Percentiles rank a stretch among this genome's conserved stretches.
These are phyloP conservation scores for Hymenoscyphus fructigenus DNA, from an alignment of 2,329 filamentous ascomycete species.

Conservation along the genomic window DNA sequence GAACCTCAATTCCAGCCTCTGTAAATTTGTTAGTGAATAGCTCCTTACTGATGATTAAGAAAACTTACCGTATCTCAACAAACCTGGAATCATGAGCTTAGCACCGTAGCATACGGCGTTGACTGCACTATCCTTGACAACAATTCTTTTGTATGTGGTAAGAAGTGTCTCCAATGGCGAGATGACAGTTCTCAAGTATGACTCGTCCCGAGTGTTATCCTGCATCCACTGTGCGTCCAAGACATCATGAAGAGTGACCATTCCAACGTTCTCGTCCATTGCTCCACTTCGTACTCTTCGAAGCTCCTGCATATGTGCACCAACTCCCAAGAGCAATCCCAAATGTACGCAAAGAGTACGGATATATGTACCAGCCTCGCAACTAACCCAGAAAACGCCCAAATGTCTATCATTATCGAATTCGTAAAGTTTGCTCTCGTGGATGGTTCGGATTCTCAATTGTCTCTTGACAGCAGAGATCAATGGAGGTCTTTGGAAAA, in stretches of 20 bases:
- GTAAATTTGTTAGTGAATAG: slow-evolving; percentile 34
- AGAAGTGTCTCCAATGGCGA: slow-evolving; percentile 89
- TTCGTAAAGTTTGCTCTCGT: slow-evolving; percentile 94
- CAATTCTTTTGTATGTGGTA: slow-evolving; percentile 90
- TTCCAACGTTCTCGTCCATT: slow-evolving; percentile 85
- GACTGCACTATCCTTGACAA: slow-evolving; percentile 95
- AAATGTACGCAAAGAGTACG: slow-evolving; percentile 96
- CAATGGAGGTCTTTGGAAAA: slow-evolving; percentile 94
- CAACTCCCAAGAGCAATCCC: slow-evolving; percentile 72
- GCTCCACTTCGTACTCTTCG: slow-evolving; percentile 90
- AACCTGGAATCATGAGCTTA: slow-evolving; percentile 97
- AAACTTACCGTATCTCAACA: slow-evolving; percentile 79
- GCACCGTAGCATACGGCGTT: slow-evolving; percentile 98
- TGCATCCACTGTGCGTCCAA: slow-evolving; percentile 94
- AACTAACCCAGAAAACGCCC: slow-evolving; percentile 98
- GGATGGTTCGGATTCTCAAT: slow-evolving; percentile 95
- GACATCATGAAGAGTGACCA: slow-evolving; percentile 94
- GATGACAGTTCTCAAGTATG: slow-evolving; percentile 88
- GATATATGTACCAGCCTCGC: slow-evolving; percentile 98
- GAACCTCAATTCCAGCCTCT: slow-evolving; percentile 88
- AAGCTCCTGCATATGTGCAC: slow-evolving; percentile 98
- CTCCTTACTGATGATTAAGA: slow-evolving; percentile 3
- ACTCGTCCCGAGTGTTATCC: slow-evolving; percentile 94
- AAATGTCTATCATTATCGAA: slow-evolving; percentile 98
- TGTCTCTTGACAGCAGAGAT: slow-evolving; percentile 99